These are phyloP conservation scores for Acanthamoeba polyphaga DNA, from an alignment of 208 protist genomes.

Conservation along the genomic window DNA sequence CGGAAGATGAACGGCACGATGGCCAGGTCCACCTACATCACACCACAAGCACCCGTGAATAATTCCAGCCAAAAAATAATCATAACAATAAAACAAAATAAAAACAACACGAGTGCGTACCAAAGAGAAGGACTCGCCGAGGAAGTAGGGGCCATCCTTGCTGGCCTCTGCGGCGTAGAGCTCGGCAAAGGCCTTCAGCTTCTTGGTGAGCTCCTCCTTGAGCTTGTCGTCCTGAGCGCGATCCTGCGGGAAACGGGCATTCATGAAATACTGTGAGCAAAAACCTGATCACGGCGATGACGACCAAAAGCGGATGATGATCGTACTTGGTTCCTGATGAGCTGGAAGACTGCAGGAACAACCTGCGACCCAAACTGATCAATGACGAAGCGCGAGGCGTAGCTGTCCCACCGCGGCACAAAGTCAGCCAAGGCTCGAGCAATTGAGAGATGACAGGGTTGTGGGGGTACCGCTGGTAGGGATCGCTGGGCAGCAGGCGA, in stretches of 20 bases:
- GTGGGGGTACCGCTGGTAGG: slow-evolving; percentile 4
- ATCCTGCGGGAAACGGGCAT: too few relatives aligned
- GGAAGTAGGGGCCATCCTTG: slow-evolving; percentile 18
- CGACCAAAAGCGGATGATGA: too few relatives aligned
- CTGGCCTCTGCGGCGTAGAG: neutral
- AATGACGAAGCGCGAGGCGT: slow-evolving; percentile 8
- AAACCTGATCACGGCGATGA: too few relatives aligned
- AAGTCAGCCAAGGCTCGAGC: neutral
- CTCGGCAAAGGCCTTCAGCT: neutral
- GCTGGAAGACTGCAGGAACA: neutral
- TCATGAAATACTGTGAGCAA: too few relatives aligned
- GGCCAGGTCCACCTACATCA: neutral
- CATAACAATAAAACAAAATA: too few relatives aligned
- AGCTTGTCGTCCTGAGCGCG: slow-evolving; percentile 22
- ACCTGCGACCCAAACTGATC: slow-evolving; percentile 52
- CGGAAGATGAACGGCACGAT: slow-evolving; percentile 6
- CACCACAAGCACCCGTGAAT: too few relatives aligned
- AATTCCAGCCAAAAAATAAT: too few relatives aligned
- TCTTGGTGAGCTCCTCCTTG: slow-evolving; percentile 35
- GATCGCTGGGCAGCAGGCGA: slow-evolving; percentile 8
- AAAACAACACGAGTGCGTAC: too few relatives aligned
- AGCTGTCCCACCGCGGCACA: neutral
- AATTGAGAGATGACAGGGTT: neutral
- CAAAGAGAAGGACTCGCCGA: slow-evolving; percentile 8
- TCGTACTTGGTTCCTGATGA: slow-evolving; percentile 26